Conservation (phyloP, 2,329 filamentous ascomycete species). For the Neonectria punicea region DNA sequence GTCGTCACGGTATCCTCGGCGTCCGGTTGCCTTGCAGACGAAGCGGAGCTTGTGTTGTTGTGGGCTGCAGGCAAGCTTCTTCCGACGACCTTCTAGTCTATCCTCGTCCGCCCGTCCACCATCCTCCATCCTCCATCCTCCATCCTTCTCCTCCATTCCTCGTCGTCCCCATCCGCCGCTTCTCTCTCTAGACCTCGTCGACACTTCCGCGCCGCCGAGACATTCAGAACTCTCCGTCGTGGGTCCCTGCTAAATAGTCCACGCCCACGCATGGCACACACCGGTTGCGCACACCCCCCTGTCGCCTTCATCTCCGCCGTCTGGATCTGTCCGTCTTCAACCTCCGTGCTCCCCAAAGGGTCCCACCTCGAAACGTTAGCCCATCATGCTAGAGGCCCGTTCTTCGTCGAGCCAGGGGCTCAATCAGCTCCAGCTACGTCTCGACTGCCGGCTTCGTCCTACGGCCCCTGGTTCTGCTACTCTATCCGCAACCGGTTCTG, state of each 20-base stretch:
- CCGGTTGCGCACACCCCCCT: not conserved
- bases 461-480: conserved; percentile 20
- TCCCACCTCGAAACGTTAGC: conserved; percentile 40
- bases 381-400: conserved; percentile 42
- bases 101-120: too few relatives aligned
- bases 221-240: not conserved
- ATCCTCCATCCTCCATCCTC: not conserved
- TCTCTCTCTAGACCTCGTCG: not conserved
- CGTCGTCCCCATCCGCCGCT: not conserved
- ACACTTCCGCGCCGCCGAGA: not conserved
- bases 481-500: conserved; percentile 26
- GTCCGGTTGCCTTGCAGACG: not conserved
- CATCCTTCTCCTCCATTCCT: not conserved
- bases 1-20: not conserved
- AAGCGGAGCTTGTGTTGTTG: not conserved
- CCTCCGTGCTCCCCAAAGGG: conserved; percentile 6
- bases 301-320: conserved; percentile 20
- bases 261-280: not conserved
- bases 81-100: not conserved
- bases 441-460: conserved; percentile 40
- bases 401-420: conserved; percentile 34
- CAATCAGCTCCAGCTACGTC: conserved; percentile 33
- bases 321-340: conserved; percentile 26
- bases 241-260: not conserved
- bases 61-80: not conserved